Conservation (phyloP, 768 basidiomycete genomes). For the Termitomyces sp. region DNA sequence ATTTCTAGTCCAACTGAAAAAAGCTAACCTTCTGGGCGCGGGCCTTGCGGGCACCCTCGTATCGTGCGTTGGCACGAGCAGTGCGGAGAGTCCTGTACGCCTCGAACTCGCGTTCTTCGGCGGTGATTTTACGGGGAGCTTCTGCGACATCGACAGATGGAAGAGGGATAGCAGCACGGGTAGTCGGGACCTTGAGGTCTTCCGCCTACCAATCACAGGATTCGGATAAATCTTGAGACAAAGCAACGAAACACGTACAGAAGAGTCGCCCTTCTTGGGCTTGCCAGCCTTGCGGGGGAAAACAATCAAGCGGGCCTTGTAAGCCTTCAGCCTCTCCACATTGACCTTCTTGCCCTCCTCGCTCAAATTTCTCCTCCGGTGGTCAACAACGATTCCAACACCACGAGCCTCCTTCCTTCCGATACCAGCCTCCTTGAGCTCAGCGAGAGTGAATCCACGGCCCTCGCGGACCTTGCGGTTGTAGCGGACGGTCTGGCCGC, state of each 20-base stretch:
- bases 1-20: neutral
- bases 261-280: constrained; percentile 93
- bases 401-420: constrained; percentile 89
- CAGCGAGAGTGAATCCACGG: constrained; percentile 90
- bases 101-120: constrained; percentile 82
- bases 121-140: constrained; percentile 87
- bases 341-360: constrained; percentile 97
- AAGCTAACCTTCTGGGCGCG: constrained; percentile 75
- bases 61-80: constrained; percentile 74
- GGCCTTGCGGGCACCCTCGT: constrained; percentile 84
- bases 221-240: neutral
- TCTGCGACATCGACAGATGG: constrained; percentile 67
- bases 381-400: constrained; percentile 94
- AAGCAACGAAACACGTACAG: constrained; percentile 45
- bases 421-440: constrained; percentile 95
- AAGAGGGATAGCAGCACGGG: constrained; percentile 61
- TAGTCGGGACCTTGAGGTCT: constrained; percentile 73
- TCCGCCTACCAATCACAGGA: constrained; percentile 49
- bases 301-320: constrained; percentile 89
- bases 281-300: constrained; percentile 96
- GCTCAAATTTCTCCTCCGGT: constrained; percentile 92
- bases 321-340: constrained; percentile 88
- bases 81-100: constrained; percentile 87
- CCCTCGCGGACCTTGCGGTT: constrained; percentile 97
- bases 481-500: constrained; percentile 94